Evolutionary conservation across 257 asterid genomes (phyloP).

Genomic region (Petunia axillaris): DNA sequence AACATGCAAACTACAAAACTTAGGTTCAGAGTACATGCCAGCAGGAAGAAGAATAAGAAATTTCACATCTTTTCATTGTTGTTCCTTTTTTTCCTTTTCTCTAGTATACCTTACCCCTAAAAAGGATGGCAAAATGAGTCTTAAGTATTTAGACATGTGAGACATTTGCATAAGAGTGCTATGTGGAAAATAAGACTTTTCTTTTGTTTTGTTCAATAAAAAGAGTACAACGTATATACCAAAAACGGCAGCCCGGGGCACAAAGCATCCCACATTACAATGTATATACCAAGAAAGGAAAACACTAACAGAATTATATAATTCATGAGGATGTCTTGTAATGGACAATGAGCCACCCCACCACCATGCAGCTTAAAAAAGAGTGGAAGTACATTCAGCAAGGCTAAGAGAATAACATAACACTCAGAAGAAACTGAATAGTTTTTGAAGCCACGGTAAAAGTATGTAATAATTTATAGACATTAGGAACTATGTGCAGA

Average conservation of each 20-base stretch:
- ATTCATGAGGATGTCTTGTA: neutral
- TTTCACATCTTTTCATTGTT: neutral
- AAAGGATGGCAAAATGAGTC: neutral
- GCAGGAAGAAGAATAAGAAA: neutral
- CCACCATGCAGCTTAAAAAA: slow-evolving; percentile 8
- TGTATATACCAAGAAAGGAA: neutral
- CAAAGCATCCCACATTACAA: too few relatives aligned
- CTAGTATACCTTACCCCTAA: slow-evolving; percentile 14
- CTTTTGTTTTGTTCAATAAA: neutral
- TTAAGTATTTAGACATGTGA: neutral
- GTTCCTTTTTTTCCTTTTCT: neutral
- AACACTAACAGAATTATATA: neutral
- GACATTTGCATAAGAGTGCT: neutral
- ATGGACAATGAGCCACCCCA: neutral
- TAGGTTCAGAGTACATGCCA: neutral
- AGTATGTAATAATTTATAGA: neutral
- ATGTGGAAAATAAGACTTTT: neutral
- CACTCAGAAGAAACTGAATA: neutral
- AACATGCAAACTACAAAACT: neutral
- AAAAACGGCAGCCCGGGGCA: neutral
- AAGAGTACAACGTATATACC: neutral
- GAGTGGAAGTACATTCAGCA: neutral
- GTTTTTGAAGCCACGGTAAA: neutral
- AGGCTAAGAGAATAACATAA: neutral
- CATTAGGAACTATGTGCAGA: neutral